Evolutionary conservation across 352 stramenopile genomes (phyloP), one percentile per base, ranked within the genome.

Genomic region (Thraustochytrium striatum): DNA sequence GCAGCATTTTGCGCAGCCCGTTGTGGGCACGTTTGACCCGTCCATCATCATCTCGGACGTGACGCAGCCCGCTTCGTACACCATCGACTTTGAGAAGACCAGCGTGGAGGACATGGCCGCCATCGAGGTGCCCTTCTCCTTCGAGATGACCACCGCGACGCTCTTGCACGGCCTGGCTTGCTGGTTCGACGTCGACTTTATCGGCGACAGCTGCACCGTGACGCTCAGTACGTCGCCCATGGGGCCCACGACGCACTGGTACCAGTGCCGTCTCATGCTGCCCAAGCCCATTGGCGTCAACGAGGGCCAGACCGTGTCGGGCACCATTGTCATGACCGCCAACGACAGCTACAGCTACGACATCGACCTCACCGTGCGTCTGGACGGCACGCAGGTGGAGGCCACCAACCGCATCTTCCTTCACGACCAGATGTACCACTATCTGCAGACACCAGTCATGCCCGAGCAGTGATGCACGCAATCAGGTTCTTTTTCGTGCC

Each of bases 181-280:
- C 81, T 99, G 97, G 97, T 99, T 99, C 85, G 98, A 94, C 2
- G 91, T 98, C 33, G 93, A 98, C 83, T 99, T 99, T 81, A 86
- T 90, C 47, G 95, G 94, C 2, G 92, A 87, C 19, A 87, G 87
- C 33, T 83, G 89, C 8, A 85, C 86, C 3, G 87, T 97, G 7
- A 87, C 92, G 57, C 87, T 97, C 16, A 94, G 87, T 78, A 97
- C 92, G 13, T 88, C 90, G 57, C 93, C 93, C 3, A 70, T 82
- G 28, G 53, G 72, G 13, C 82, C 85, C 3, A 72, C 81, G 16
- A 91, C 87, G 50, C 87, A 91, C 61, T 91, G 86, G 86, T 97
- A 97, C 82, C 94, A 98, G 84, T 97, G 93, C 72, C 88, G 94
- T 19, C 82, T 98, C 39, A 83, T 98, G 36, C 83, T 98, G 28